Evolutionary conservation across 306 rosid genomes (phyloP).

Genomic region (Erythrophleum fordii): DNA sequence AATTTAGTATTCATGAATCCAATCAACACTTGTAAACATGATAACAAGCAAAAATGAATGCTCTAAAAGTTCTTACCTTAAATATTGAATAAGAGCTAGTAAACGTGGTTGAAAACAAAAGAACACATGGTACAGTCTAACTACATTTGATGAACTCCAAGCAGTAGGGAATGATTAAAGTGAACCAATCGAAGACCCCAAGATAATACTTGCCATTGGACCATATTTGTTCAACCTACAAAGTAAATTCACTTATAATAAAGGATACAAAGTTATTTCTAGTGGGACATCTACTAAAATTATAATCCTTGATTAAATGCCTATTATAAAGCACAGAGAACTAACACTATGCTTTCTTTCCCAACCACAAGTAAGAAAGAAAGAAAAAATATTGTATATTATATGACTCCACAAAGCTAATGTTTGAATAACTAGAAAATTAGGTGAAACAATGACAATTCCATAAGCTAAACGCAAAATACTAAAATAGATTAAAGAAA

Average conservation of each 20-base stretch:
- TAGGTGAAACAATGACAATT: neutral
- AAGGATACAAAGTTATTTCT: neutral
- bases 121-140: neutral
- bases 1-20: neutral
- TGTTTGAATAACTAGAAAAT: neutral
- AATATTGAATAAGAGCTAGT: slow-evolving; percentile 64
- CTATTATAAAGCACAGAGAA: neutral
- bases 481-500: neutral
- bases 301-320: neutral
- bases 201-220: slow-evolving; percentile 69
- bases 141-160: slow-evolving; percentile 85
- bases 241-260: slow-evolving; percentile 1
- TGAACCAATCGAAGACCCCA: slow-evolving; percentile 73
- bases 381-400: neutral
- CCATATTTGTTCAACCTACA: slow-evolving; percentile 88
- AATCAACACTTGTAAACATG: neutral
- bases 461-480: neutral
- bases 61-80: slow-evolving; percentile 54
- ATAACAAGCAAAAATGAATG: neutral
- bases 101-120: slow-evolving; percentile 39
- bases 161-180: slow-evolving; percentile 81
- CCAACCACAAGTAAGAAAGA: neutral
- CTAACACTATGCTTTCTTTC: neutral
- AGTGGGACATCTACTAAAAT: neutral
- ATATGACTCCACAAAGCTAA: neutral